Base-by-base conservation (phyloP, 2,329 filamentous ascomycete genomes). In the Phaeoacremonium minimum region DNA sequence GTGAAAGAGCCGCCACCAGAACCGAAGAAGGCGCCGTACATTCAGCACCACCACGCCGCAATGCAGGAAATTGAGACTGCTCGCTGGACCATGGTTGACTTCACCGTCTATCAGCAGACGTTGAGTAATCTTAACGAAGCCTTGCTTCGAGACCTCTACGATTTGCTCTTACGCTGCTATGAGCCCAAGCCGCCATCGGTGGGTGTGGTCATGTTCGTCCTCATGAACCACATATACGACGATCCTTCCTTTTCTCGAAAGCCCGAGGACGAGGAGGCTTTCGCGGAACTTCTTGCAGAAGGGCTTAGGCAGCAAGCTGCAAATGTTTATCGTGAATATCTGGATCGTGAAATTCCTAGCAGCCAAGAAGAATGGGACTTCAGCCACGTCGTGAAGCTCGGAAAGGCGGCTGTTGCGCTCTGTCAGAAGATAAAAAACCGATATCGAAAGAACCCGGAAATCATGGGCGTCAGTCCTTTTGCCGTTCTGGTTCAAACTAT, bases 351-450 rank as follows among this genome's bases (percentile, higher is more conserved):
- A 51, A 82, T 98, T 2, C 89, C 90, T 2, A 75, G 85, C 20
- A 77, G 83, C 37, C 83, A 87, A 48, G 80, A 89, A 46, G 75
- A 87, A 33, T 96, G 93, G 90, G 80, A 96, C 48, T 91, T 95
- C 56, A 85, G 77, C 44, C 87, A 97, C 58, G 84, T 97, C 38
- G 88, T 96, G 41, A 80, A 90, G 53, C 76, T 98, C 16, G 89
- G 90, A 13, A 87, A 93, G 55, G 80, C 81, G 1, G 87, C 97
- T 5, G 83, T 88, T 33, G 89, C 87, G 47, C 71, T 96, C 19
- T 87, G 85, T 45, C 83, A 95, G 51, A 87, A 84, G 55, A 94
- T 96, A 35, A 84, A 89, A 58, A 97, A 97, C 64, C 80, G 91
- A 33, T 98, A 95, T 61, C 80, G 80, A 50, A 91, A 86, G 50